Conservation (phyloP, 306 rosid species). For the Cyclanthera cordifolia region DNA sequence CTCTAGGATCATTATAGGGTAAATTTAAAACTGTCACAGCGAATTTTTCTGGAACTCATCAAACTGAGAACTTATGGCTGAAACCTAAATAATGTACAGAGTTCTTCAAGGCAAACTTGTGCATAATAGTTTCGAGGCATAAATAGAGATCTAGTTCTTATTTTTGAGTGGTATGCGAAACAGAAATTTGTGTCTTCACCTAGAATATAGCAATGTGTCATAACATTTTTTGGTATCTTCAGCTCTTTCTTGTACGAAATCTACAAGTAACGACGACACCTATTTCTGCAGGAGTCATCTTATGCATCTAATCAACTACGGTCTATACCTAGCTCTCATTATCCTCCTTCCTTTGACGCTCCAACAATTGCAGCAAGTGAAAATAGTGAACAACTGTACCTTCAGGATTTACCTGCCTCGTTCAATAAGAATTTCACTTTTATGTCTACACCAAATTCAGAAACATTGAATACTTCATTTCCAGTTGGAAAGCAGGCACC, state of each 20-base stretch:
- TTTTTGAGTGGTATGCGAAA: background rate
- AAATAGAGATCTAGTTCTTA: conserved; percentile 22
- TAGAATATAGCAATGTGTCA: conserved; percentile 21
- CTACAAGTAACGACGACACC: conserved; percentile 24
- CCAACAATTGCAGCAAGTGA: conserved; percentile 25
- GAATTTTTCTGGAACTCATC: background rate
- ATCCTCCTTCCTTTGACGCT: conserved; percentile 31
- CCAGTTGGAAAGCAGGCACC: conserved; percentile 31
- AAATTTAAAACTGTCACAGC: background rate
- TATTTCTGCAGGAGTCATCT: conserved; percentile 42
- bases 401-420: conserved; percentile 23
- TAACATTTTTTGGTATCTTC: conserved; percentile 26
- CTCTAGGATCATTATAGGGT: background rate
- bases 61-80: background rate
- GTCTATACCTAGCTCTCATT: conserved; percentile 35
- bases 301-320: conserved; percentile 36
- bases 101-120: no score
- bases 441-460: conserved; percentile 17
- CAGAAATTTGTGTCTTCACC: background rate
- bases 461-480: conserved; percentile 25
- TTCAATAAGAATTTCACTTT: conserved; percentile 23
- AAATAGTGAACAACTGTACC: conserved; percentile 26
- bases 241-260: conserved; percentile 27
- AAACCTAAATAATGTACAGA: background rate
- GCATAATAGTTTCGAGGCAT: conserved; percentile 24